These are phyloP conservation scores for Chloranthus sessilifolius DNA, from an alignment of 164 flowering plant species.

Conservation along the genomic window DNA sequence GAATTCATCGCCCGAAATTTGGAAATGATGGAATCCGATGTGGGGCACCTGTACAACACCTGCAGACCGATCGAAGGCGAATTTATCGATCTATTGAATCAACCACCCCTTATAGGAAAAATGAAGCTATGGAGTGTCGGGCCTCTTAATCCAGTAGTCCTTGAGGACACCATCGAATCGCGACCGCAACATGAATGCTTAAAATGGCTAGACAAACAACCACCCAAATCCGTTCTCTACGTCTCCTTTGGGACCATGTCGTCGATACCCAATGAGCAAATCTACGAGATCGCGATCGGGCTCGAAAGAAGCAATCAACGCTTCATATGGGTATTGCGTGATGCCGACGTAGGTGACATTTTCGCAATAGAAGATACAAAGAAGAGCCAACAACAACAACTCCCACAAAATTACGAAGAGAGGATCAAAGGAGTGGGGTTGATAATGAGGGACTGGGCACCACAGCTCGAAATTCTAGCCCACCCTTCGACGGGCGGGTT, in stretches of 20 bases:
- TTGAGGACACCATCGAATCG: slow-evolving; percentile 13
- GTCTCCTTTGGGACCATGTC: slow-evolving; percentile 59
- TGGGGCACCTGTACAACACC: slow-evolving; percentile 2
- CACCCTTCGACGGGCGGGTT: slow-evolving; percentile 42
- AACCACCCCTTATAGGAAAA: slow-evolving; percentile 4
- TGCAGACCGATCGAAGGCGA: not conserved
- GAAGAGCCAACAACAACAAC: slow-evolving; percentile 21
- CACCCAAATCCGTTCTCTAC: slow-evolving; percentile 34
- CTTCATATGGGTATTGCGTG: slow-evolving; percentile 63
- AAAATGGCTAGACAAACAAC: slow-evolving; percentile 55
- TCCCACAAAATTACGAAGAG: slow-evolving; percentile 26
- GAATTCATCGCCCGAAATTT: slow-evolving; percentile 17
- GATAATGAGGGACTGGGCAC: slow-evolving; percentile 43
- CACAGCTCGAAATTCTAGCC: slow-evolving; percentile 39
- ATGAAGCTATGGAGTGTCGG: slow-evolving; percentile 53
- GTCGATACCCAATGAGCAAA: slow-evolving; percentile 32
- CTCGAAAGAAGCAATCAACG: slow-evolving; percentile 36
- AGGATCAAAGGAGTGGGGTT: too few species aligned
- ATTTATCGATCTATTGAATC: not conserved
- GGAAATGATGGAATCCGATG: too few species aligned
- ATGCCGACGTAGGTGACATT: slow-evolving; percentile 41
- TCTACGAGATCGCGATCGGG: slow-evolving; percentile 46
- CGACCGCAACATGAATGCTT: slow-evolving; percentile 17
- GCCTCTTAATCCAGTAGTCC: slow-evolving; percentile 57
- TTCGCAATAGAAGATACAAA: not conserved